Evolutionary conservation across 257 asterid genomes (phyloP).

Genomic region (Lycium barbarum): DNA sequence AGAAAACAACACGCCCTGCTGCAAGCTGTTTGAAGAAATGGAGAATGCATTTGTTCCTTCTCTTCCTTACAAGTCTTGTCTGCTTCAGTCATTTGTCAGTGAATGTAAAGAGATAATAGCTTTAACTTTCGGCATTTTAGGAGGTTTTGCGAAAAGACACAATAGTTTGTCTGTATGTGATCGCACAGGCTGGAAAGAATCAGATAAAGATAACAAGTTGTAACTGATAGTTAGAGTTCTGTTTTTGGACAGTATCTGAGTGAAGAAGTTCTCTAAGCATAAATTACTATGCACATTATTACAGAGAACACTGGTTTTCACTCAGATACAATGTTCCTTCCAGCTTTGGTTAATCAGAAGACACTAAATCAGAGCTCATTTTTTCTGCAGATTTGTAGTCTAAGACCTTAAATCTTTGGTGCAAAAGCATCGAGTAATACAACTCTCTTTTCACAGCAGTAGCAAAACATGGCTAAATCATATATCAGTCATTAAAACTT

Average conservation of each 20-base stretch:
- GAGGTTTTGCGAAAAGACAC: background rate
- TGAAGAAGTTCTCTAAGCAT: background rate
- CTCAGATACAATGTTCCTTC: no score
- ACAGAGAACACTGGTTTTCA: no score
- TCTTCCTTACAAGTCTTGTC: background rate
- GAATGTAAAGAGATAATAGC: background rate
- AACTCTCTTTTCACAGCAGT: background rate
- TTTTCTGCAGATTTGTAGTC: background rate
- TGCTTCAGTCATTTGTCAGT: background rate
- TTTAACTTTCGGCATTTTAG: background rate
- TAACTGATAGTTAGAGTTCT: background rate
- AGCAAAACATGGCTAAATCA: background rate
- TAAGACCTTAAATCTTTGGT: background rate
- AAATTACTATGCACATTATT: no score
- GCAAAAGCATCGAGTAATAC: background rate
- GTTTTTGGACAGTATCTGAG: background rate
- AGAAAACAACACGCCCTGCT: no score
- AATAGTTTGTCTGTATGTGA: background rate
- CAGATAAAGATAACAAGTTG: background rate
- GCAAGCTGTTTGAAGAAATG: background rate
- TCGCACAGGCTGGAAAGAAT: background rate
- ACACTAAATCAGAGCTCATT: no score
- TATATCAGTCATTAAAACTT: slow-evolving; percentile 36
- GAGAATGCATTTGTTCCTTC: background rate
- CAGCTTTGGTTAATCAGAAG: no score